Percentiles rank a stretch among this genome's conserved stretches.
Evolutionary conservation across 345 rosid genomes (phyloP).

Genomic region (Kernera saxatilis): DNA sequence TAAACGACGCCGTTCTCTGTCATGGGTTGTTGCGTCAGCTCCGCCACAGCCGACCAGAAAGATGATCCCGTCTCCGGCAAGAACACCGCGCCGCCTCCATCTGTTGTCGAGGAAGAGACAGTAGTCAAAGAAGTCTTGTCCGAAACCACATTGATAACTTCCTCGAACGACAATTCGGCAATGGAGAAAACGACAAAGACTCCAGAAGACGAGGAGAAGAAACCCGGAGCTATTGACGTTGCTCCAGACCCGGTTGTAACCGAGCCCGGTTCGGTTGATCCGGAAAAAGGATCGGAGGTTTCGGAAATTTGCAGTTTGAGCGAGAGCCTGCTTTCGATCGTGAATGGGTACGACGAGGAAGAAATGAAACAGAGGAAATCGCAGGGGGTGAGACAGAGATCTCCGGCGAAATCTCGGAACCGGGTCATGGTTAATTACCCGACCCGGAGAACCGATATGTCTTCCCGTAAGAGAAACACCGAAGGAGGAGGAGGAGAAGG

Average conservation of each 20-base stretch:
- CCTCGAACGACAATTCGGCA: background rate
- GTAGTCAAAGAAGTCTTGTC: conserved; percentile 35
- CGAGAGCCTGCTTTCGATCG: conserved; percentile 28
- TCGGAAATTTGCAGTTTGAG: conserved; percentile 26
- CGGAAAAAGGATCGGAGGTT: conserved; percentile 19
- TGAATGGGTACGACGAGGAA: conserved; percentile 26
- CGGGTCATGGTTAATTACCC: conserved; percentile 33
- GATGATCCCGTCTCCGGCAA: background rate
- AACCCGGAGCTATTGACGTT: background rate
- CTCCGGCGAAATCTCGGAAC: conserved; percentile 30
- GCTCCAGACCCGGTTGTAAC: background rate
- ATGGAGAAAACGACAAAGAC: background rate
- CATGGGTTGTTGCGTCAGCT: conserved; percentile 35
- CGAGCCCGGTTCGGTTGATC: background rate
- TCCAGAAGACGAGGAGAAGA: conserved; percentile 18
- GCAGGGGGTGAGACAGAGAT: conserved; percentile 20
- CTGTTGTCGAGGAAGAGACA: conserved; percentile 23
- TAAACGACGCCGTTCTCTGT: background rate
- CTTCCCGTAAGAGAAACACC: conserved; percentile 39
- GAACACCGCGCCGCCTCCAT: background rate
- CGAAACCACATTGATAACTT: conserved; percentile 21
- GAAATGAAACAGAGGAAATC: conserved; percentile 20
- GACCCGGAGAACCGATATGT: conserved; percentile 43
- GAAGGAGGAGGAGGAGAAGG: conserved; percentile 23
- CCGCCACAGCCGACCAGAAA: conserved; percentile 20